Conservation (phyloP, 495 filamentous ascomycete species). For the Bacidia rubella region DNA sequence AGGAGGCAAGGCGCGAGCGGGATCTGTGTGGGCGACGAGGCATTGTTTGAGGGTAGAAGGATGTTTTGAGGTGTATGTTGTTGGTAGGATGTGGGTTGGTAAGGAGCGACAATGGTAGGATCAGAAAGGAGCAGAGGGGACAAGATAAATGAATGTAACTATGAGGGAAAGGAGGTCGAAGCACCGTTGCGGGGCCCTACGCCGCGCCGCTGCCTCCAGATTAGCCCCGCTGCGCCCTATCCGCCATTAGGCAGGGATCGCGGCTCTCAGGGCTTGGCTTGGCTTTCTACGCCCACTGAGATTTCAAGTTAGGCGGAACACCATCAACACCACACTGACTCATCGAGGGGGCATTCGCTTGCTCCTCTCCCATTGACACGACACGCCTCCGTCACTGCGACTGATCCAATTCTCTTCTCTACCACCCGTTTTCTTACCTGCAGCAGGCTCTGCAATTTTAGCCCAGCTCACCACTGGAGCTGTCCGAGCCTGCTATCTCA, state of each 20-base stretch:
- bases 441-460: not conserved
- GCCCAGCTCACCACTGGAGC: not conserved
- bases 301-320: too few relatives aligned
- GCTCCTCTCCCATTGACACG: not conserved
- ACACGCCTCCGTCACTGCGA: not conserved
- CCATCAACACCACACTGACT: not conserved
- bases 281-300: too few relatives aligned
- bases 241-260: too few relatives aligned
- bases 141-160: too few relatives aligned
- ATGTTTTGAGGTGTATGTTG: conserved; percentile 23
- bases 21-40: conserved; percentile 26
- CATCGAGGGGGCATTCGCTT: not conserved
- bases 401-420: not conserved
- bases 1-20: conserved; percentile 31
- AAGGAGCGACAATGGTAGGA: not conserved
- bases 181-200: too few relatives aligned
- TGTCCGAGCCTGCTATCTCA: not conserved
- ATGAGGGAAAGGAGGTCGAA: too few relatives aligned
- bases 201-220: too few relatives aligned
- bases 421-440: not conserved
- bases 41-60: conserved; percentile 22
- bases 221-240: too few relatives aligned
- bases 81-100: not conserved
- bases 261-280: too few relatives aligned
- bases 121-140: too few relatives aligned